phyloP scores from a whole-genome alignment of 148 eudicot species.

The Arctostaphylos glauca region DNA sequence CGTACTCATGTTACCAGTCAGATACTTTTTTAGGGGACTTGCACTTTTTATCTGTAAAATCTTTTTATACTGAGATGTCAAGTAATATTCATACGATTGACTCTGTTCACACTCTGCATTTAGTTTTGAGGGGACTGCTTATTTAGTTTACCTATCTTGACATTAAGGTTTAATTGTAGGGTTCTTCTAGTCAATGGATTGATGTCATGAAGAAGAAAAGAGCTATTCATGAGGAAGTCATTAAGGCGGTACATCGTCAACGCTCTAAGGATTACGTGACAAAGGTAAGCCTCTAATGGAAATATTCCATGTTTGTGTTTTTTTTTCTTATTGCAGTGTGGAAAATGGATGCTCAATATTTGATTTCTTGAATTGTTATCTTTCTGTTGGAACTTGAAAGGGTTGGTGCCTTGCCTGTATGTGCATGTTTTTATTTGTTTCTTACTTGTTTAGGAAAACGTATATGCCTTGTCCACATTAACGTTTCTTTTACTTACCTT shows the following conservation, averaged over 20 bases:
- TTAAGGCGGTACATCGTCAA: constrained; percentile 55
- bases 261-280: constrained; percentile 31
- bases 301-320: not conserved
- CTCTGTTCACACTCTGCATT: not conserved
- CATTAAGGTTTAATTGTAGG: constrained; percentile 34
- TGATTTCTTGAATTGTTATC: not conserved
- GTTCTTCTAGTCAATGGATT: constrained; percentile 68
- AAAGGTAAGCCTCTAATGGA: constrained; percentile 38
- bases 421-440: not conserved
- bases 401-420: not conserved
- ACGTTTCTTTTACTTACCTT: not conserved
- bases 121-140: not conserved
- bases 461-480: not conserved
- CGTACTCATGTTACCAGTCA: not conserved
- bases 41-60: not conserved
- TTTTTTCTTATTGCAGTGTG: not conserved
- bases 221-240: constrained; percentile 75
- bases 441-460: not conserved
- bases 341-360: not conserved
- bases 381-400: not conserved
- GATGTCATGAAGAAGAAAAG: constrained; percentile 94
- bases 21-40: not conserved
- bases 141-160: not conserved
- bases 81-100: not conserved
- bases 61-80: not conserved